Evolutionary conservation across 1,139 yeast species (phyloP).

Genomic region (Trichomonascaceae sp.): DNA sequence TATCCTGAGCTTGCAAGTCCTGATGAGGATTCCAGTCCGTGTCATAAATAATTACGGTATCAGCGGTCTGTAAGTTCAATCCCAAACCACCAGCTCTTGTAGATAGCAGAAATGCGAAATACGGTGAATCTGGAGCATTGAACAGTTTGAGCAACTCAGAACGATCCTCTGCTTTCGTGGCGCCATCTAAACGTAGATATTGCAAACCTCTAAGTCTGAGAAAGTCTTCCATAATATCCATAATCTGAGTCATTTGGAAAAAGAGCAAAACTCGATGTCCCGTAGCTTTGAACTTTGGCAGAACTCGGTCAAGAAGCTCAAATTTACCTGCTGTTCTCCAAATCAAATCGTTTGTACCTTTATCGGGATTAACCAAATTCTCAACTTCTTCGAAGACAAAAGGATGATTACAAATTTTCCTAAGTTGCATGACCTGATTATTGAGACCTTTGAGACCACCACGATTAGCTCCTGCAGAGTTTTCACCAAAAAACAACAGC

Average conservation of each 20-base stretch:
- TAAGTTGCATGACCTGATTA: slow-evolving; percentile 91
- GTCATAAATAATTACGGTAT: slow-evolving; percentile 91
- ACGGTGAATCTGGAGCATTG: slow-evolving; percentile 82
- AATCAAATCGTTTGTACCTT: slow-evolving; percentile 53
- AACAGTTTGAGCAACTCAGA: slow-evolving; percentile 73
- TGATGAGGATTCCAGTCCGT: slow-evolving; percentile 99
- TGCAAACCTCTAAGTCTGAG: slow-evolving; percentile 65
- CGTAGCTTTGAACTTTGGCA: slow-evolving; percentile 78
- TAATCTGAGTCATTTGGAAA: slow-evolving; percentile 97
- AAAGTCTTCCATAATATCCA: slow-evolving; percentile 98
- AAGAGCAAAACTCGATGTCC: slow-evolving; percentile 91
- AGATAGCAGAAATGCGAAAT: slow-evolving; percentile 80
- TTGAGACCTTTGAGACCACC: slow-evolving; percentile 85
- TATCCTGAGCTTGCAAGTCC: slow-evolving; percentile 96
- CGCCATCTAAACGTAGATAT: slow-evolving; percentile 89
- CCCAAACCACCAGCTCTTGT: slow-evolving; percentile 99
- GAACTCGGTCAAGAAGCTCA: slow-evolving; percentile 78
- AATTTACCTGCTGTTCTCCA: slow-evolving; percentile 94
- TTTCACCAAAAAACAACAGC: slow-evolving; percentile 72
- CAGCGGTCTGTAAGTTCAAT: slow-evolving; percentile 91
- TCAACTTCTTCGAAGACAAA: slow-evolving; percentile 96
- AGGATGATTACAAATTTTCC: slow-evolving; percentile 96
- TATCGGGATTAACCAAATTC: slow-evolving; percentile 69
- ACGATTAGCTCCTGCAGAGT: slow-evolving; percentile 42
- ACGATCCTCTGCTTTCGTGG: slow-evolving; percentile 93